These are phyloP conservation scores for Kwoniella sp. DNA, from an alignment of 768 basidiomycete species.

Conservation along the genomic window DNA sequence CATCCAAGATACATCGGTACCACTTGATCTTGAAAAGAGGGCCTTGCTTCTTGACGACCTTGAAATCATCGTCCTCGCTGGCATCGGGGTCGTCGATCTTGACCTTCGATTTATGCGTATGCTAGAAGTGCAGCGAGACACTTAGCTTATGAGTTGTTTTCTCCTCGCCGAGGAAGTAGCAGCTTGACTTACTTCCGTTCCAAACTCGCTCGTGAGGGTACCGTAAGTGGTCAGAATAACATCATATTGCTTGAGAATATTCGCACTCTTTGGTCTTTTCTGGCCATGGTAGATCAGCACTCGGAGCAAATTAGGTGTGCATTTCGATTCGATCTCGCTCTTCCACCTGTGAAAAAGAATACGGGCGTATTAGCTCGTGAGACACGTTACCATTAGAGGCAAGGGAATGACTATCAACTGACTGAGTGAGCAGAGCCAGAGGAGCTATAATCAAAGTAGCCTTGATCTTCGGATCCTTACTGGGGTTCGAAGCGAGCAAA, in stretches of 20 bases:
- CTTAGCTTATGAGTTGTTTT: neutral
- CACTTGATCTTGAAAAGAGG: slow-evolving; percentile 66
- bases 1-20: slow-evolving; percentile 74
- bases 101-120: slow-evolving; percentile 61
- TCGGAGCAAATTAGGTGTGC: slow-evolving; percentile 60
- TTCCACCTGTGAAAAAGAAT: slow-evolving; percentile 53
- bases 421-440: slow-evolving; percentile 67
- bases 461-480: slow-evolving; percentile 62
- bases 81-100: slow-evolving; percentile 57
- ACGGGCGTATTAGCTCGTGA: slow-evolving; percentile 3
- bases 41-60: slow-evolving; percentile 60
- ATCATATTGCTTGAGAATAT: slow-evolving; percentile 65
- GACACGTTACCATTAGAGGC: neutral
- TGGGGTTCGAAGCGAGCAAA: slow-evolving; percentile 63
- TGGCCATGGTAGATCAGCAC: slow-evolving; percentile 70
- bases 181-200: slow-evolving; percentile 37
- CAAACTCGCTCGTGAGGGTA: slow-evolving; percentile 64
- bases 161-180: neutral
- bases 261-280: slow-evolving; percentile 60
- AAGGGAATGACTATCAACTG: slow-evolving; percentile 4
- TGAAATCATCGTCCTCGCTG: slow-evolving; percentile 29
- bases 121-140: slow-evolving; percentile 17
- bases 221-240: slow-evolving; percentile 74
- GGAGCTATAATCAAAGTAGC: slow-evolving; percentile 72
- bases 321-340: slow-evolving; percentile 70